Base-by-base conservation (phyloP, 192 early-diverging fungal species). In the Coemansia sp. region DNA sequence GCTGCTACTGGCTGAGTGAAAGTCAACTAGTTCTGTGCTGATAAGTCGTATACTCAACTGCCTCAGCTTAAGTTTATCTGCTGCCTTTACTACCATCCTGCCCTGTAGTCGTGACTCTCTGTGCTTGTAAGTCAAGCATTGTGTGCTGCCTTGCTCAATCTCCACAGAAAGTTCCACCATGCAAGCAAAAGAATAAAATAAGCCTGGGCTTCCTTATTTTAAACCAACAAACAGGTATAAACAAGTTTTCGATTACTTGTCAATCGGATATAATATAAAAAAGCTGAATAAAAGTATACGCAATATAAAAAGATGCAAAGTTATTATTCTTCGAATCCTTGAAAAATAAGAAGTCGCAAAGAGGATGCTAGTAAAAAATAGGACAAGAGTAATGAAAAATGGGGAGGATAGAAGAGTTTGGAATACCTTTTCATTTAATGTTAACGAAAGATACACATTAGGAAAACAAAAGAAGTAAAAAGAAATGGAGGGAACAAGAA, bases 121-220 rank as follows among this genome's bases (percentile, higher is more conserved):
- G 53, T 69, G 38, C 61, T 79, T 68, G 76, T 73, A 70, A 8
- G 70, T 70, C 6, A 73, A 60, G 48, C 62, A 67, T 34, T 70
- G 58, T 6, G 49, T 34, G 54, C 66, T 58, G 38, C 50, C 64
- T 21, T 65, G 50, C 60, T 70, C 67, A 4, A 73, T 64, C 24
- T 52, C 41, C 21, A 73, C 62, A 3, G 55, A 49, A 1, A 79
- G 54, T 18, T 73, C 58, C 0, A 73, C 65, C 76, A 69, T 70
- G 26, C 22, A 25, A 30, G 62, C 49, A 58, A 66, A 47, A 51
- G 32, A 50, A 18, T 49, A n/a, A n/a, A n/a, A n/a, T n/a, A n/a
- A n/a, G n/a, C n/a, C n/a, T n/a, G n/a, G n/a, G n/a, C n/a, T n/a
- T n/a, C n/a, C n/a, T n/a, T n/a, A n/a, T n/a, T n/a, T n/a, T n/a